Conservation (phyloP, 495 filamentous ascomycete species). For the Neurospora cerealis region DNA sequence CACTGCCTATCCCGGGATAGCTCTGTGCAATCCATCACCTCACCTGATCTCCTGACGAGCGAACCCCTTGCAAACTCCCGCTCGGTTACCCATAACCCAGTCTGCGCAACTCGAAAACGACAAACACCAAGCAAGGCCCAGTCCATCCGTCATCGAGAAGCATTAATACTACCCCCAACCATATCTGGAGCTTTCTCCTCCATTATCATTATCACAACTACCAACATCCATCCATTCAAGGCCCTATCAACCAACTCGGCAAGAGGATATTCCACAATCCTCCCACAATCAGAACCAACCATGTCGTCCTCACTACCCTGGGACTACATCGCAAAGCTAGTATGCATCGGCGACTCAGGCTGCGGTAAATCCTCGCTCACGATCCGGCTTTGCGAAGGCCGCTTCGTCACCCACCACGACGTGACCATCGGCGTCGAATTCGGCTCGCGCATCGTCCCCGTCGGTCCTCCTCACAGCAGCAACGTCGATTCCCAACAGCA, state of each 20-base stretch:
- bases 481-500: constrained; percentile 3
- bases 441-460: constrained; percentile 84
- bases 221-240: background rate
- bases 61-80: background rate
- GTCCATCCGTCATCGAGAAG: background rate
- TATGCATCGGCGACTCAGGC: constrained; percentile 91
- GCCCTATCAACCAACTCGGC: background rate
- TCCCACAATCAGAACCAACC: constrained; percentile 2
- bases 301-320: constrained; percentile 52
- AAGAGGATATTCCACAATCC: background rate
- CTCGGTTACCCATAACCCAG: background rate
- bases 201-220: background rate
- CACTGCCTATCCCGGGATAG: background rate
- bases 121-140: background rate
- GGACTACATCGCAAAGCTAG: constrained; percentile 98
- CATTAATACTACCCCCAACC: background rate
- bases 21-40: background rate
- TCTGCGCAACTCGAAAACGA: background rate
- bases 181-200: background rate
- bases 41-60: background rate
- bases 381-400: constrained; percentile 92
- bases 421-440: constrained; percentile 98
- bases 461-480: constrained; percentile 64
- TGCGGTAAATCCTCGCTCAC: constrained; percentile 86
- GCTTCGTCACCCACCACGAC: constrained; percentile 85